Evolutionary conservation across 345 rosid genomes (phyloP).

Genomic region (Melaleuca alternifolia): DNA sequence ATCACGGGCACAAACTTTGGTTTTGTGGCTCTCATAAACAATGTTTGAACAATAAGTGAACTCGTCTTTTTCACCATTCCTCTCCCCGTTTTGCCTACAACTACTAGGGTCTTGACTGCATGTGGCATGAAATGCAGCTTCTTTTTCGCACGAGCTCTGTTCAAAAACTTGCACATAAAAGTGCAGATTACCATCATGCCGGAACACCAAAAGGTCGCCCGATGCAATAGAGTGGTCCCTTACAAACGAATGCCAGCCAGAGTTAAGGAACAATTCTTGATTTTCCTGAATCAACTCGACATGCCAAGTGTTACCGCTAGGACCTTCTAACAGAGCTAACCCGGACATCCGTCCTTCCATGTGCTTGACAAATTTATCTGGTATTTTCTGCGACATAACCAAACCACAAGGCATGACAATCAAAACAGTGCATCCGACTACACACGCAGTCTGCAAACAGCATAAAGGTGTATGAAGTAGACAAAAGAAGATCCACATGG

Average conservation of each 20-base stretch:
- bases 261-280: conserved; percentile 18
- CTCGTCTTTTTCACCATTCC: conserved; percentile 32
- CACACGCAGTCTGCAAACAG: neutral
- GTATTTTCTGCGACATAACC: conserved; percentile 32
- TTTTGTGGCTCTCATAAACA: conserved; percentile 4
- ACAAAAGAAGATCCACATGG: neutral
- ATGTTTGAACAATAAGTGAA: conserved; percentile 8
- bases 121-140: conserved; percentile 30
- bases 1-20: neutral
- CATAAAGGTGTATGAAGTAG: neutral
- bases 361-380: conserved; percentile 21
- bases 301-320: conserved; percentile 43
- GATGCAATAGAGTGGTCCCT: conserved; percentile 31
- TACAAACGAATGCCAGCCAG: conserved; percentile 42
- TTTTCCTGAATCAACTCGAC: conserved; percentile 21
- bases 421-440: neutral
- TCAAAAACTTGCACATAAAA: conserved; percentile 51
- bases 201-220: conserved; percentile 50
- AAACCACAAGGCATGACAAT: neutral
- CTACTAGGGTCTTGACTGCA: conserved; percentile 22
- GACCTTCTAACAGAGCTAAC: conserved; percentile 31
- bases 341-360: conserved; percentile 30
- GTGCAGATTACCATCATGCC: conserved; percentile 41
- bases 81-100: conserved; percentile 1
- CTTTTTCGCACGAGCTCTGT: conserved; percentile 41